phyloP scores from a whole-genome alignment of 352 stramenopile species.

The Phytopythium sindhum region DNA sequence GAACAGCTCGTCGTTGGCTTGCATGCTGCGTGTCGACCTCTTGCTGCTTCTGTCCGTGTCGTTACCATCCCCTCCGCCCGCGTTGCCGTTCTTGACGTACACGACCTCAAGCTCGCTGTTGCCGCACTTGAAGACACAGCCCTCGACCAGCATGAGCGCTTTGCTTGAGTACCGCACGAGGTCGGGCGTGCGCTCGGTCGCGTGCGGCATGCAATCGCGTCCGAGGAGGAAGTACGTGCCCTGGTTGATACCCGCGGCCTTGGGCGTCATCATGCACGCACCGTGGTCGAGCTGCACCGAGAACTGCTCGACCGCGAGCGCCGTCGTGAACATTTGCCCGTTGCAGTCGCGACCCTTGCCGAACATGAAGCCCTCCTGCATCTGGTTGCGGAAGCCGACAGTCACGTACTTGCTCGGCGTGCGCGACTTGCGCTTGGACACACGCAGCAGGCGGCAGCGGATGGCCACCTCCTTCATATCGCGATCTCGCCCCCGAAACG shows the following conservation, averaged over 20 bases:
- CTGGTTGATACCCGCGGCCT: slow-evolving; percentile 56
- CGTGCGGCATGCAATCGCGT: slow-evolving; percentile 39
- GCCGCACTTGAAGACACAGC: slow-evolving; percentile 58
- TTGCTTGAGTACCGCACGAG: slow-evolving; percentile 66
- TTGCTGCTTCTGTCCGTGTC: neutral
- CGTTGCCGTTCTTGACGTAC: slow-evolving; percentile 48
- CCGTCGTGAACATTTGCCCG: slow-evolving; percentile 52
- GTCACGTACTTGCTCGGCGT: slow-evolving; percentile 43
- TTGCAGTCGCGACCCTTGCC: slow-evolving; percentile 58
- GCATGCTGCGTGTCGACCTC: neutral
- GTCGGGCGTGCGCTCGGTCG: slow-evolving; percentile 27
- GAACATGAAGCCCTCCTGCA: slow-evolving; percentile 40
- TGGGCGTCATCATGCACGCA: slow-evolving; percentile 52
- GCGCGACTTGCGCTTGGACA: slow-evolving; percentile 59
- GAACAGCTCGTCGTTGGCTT: slow-evolving; percentile 27
- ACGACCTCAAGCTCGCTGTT: slow-evolving; percentile 62
- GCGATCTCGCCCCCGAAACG: slow-evolving; percentile 48
- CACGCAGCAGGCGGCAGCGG: slow-evolving; percentile 54
- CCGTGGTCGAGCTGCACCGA: slow-evolving; percentile 58
- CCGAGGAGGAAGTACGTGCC: slow-evolving; percentile 72
- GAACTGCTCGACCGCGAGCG: slow-evolving; percentile 63
- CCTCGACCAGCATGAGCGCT: slow-evolving; percentile 64
- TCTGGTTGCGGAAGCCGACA: slow-evolving; percentile 47
- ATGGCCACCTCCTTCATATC: slow-evolving; percentile 69
- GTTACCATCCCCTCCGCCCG: slow-evolving; percentile 5